Evolutionary conservation across 441 rosid genomes (phyloP), one percentile per base, ranked within the genome.

Genomic region (Erodium chrysanthum): DNA sequence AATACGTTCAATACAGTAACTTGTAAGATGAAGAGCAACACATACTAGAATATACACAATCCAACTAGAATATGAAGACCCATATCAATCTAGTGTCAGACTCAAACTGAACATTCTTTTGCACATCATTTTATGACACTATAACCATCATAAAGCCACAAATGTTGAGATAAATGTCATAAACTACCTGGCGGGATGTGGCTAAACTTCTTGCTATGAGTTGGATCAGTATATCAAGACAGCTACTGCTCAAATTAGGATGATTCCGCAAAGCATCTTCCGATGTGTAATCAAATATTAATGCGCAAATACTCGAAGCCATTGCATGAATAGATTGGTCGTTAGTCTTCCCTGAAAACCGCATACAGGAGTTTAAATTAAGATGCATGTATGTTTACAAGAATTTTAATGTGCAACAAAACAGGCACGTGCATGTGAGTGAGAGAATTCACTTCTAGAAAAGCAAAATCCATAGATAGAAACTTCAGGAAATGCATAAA

Each of bases 261-360:
- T 79, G 86, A 69, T 74, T 78, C 22, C 81, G 78, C 71, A 94
- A 87, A 72, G 84, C 84, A 60, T 80, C 85, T 77, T 91, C 96
- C 33, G 99, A 91, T 56, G 87, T 86, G 50, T 70, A 73, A 71
- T 87, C 96, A 29, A 88, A 74, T 69, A 89, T 72, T 76, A 91
- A 74, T 2, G 88, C 73, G 77, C 89, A 83, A 66, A 94, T 82
- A 79, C 90, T 86, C 66, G 92, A 80, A 71, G 91, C 94, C 97
- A 89, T 85, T 90, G 84, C 80, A 0, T 74, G 52, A 44, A 75
- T 69, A 15, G 89, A 83, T 48, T 71, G 76, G 62, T 88, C 92
- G 67, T 72, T 44, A 64, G 70, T 70, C 68, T 78, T 66, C 74
- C 81, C 96, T 88, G 84, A 65, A 76, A 68, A n/a, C 6, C 17